phyloP scores from a whole-genome alignment of 2,329 filamentous ascomycete species.

The Pyrenochaeta sp. region DNA sequence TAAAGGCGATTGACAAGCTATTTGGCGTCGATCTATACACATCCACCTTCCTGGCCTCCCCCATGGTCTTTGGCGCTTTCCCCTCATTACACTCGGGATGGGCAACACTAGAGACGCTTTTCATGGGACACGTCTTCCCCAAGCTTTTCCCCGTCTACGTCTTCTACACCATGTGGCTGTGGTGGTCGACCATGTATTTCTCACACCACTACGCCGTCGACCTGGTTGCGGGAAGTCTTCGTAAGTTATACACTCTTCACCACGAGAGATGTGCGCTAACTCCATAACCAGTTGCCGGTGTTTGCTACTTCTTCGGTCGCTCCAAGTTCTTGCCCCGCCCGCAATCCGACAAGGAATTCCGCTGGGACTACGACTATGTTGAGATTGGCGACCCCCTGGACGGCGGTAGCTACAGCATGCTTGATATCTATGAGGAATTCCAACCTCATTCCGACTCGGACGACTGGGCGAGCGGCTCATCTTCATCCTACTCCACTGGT shows the following conservation, averaged over 20 bases:
- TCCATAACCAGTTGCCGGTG: slow-evolving; percentile 63
- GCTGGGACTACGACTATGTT: slow-evolving; percentile 96
- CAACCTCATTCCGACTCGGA: slow-evolving; percentile 72
- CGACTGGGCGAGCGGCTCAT: slow-evolving; percentile 90
- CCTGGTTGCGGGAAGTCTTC: slow-evolving; percentile 82
- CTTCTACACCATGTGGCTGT: slow-evolving; percentile 89
- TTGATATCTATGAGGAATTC: slow-evolving; percentile 64
- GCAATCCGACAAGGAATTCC: slow-evolving; percentile 83
- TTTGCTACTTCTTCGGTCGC: slow-evolving; percentile 84
- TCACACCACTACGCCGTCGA: slow-evolving; percentile 98
- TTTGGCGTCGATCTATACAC: slow-evolving; percentile 93
- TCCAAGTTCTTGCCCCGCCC: slow-evolving; percentile 81
- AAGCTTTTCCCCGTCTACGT: slow-evolving; percentile 81
- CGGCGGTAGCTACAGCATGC: slow-evolving; percentile 60
- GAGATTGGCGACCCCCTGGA: slow-evolving; percentile 75
- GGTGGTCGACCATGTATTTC: slow-evolving; percentile 99
- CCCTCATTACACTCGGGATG: slow-evolving; percentile 91
- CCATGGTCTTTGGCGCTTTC: slow-evolving; percentile 93
- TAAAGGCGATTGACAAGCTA: slow-evolving; percentile 88
- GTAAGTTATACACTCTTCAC: slow-evolving; percentile 36
- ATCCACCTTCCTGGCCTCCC: slow-evolving; percentile 87
- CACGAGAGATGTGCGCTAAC: slow-evolving; percentile 28
- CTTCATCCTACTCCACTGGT: slow-evolving; percentile 75
- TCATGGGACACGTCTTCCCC: slow-evolving; percentile 93
- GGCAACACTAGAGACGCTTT: slow-evolving; percentile 87